phyloP scores from a whole-genome alignment of 805 yeast genomes.

The Yarrowia sp. region DNA sequence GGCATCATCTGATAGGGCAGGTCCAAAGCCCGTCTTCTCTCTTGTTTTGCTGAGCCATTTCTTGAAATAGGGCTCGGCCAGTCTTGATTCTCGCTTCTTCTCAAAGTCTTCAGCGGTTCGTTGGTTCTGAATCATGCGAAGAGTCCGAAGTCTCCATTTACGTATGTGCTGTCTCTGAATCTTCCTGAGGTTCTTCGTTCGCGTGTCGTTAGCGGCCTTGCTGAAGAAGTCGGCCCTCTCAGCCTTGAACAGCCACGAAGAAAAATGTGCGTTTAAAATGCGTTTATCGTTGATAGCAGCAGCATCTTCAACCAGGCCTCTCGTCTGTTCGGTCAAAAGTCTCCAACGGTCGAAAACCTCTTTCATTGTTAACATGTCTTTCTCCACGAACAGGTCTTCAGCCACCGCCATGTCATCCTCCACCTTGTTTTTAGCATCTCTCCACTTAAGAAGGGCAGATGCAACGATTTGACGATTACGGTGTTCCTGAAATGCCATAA shows the following conservation, averaged over 20 bases:
- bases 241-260: constrained; percentile 30
- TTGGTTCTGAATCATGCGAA: constrained; percentile 31
- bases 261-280: constrained; percentile 1
- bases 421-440: not conserved
- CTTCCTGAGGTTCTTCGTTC: constrained; percentile 1
- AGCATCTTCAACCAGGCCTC: constrained; percentile 16
- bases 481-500: not conserved
- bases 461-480: not conserved
- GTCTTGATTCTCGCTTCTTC: constrained; percentile 23
- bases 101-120: constrained; percentile 24
- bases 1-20: constrained; percentile 12
- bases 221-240: constrained; percentile 3
- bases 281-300: constrained; percentile 12
- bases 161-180: constrained; percentile 20
- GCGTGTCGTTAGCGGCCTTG: constrained; percentile 16
- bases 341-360: constrained; percentile 17
- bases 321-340: not conserved
- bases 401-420: constrained; percentile 20
- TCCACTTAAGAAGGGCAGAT: not conserved
- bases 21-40: constrained; percentile 21
- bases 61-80: constrained; percentile 29
- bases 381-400: constrained; percentile 18
- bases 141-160: constrained; percentile 22
- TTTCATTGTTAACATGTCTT: constrained; percentile 23
- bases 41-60: constrained; percentile 16